These are phyloP conservation scores for Talaromyces sp. DNA, from an alignment of 2,329 filamentous ascomycete genomes.

Conservation along the genomic window DNA sequence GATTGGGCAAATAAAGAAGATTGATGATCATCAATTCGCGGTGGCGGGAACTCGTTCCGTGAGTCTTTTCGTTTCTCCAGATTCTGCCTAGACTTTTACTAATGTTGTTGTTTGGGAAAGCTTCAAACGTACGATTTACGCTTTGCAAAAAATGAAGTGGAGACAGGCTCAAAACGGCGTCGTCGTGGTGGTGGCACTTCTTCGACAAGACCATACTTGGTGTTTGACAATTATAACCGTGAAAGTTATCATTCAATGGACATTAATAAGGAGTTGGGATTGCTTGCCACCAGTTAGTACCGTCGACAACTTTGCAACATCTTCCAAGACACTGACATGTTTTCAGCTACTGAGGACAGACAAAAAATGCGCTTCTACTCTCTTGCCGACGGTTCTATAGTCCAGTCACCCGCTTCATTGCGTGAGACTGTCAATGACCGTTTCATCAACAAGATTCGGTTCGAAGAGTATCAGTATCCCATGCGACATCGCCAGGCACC, in stretches of 20 bases:
- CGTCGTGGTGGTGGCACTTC: conserved; percentile 32
- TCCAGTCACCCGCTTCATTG: conserved; percentile 29
- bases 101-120: conserved; percentile 23
- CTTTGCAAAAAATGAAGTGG: conserved; percentile 27
- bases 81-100: neutral
- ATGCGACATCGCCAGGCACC: conserved; percentile 32
- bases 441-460: conserved; percentile 33
- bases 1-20: conserved; percentile 36
- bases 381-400: conserved; percentile 35
- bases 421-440: conserved; percentile 27
- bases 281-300: conserved; percentile 39
- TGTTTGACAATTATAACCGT: conserved; percentile 35
- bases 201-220: conserved; percentile 37
- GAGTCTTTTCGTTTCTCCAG: conserved; percentile 20
- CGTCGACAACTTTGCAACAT: neutral
- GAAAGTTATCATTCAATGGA: conserved; percentile 36
- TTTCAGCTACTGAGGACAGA: conserved; percentile 33
- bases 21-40: conserved; percentile 38
- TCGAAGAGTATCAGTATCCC: conserved; percentile 32
- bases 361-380: conserved; percentile 40
- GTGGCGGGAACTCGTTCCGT: conserved; percentile 36
- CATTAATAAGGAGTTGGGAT: conserved; percentile 37
- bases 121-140: conserved; percentile 46
- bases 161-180: conserved; percentile 28
- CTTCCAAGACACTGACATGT: neutral